A percentile compares a stretch with the other conserved stretches of the same genome.
phyloP scores from a whole-genome alignment of 257 asterid genomes.

The Fraxinus pennsylvanica region DNA sequence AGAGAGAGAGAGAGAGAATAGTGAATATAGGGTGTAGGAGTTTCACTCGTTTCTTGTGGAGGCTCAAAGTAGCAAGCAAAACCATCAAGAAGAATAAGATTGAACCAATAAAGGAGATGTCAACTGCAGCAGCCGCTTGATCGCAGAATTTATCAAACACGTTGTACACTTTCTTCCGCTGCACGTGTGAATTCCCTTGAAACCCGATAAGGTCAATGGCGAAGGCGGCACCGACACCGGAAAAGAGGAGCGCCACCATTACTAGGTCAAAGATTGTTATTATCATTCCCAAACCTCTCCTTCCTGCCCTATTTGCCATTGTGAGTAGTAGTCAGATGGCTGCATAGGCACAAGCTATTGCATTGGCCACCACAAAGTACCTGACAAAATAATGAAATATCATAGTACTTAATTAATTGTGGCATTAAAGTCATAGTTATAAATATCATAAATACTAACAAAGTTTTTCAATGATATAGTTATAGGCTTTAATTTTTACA shows the following conservation, averaged over 20 bases:
- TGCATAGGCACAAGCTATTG: constrained; percentile 60
- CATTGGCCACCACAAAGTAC: constrained; percentile 62
- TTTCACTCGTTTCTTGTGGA: constrained; percentile 40
- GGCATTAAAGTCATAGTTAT: not conserved
- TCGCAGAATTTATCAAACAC: constrained; percentile 49
- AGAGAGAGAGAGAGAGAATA: too few species aligned
- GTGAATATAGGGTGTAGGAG: too few species aligned
- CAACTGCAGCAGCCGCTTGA: constrained; percentile 43
- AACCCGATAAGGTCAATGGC: constrained; percentile 63
- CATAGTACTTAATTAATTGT: too few species aligned
- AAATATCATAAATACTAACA: not conserved
- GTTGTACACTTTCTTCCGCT: constrained; percentile 59
- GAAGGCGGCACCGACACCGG: constrained; percentile 52
- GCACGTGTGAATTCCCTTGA: constrained; percentile 62
- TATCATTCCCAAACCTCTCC: constrained; percentile 25
- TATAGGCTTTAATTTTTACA: too few species aligned
- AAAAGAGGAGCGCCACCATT: constrained; percentile 68
- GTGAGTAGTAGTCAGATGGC: constrained; percentile 42
- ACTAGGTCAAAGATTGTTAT: constrained; percentile 46
- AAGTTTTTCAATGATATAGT: too few species aligned
- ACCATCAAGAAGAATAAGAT: constrained; percentile 45
- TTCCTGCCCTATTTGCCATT: constrained; percentile 36
- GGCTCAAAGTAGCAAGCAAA: constrained; percentile 37
- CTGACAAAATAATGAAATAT: constrained; percentile 38
- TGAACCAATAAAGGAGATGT: constrained; percentile 43